Evolutionary conservation across 2,329 filamentous ascomycete genomes (phyloP).

Genomic region (Cladosporium oxysporum): DNA sequence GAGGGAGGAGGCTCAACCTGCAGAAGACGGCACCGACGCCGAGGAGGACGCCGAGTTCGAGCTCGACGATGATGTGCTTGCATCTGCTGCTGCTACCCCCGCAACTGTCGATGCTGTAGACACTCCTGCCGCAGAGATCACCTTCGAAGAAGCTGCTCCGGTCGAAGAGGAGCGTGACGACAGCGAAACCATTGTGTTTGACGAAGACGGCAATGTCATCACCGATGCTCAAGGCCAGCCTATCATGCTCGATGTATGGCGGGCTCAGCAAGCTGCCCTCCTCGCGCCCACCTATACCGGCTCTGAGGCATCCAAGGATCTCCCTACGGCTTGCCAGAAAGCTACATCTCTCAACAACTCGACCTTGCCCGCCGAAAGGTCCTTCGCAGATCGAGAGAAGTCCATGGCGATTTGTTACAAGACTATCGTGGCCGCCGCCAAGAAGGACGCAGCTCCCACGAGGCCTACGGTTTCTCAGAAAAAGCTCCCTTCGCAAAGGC

Average conservation of each 20-base stretch:
- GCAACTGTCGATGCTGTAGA: neutral
- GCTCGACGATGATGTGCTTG: neutral
- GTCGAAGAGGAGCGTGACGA: neutral
- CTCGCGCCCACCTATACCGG: neutral
- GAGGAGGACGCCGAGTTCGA: constrained; percentile 3
- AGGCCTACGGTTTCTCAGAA: neutral
- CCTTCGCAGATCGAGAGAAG: neutral
- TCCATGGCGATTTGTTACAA: neutral
- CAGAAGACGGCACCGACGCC: neutral
- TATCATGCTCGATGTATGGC: neutral
- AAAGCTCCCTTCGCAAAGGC: neutral
- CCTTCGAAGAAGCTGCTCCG: neutral
- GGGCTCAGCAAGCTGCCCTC: neutral
- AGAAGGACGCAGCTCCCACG: neutral
- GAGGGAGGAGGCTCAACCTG: neutral
- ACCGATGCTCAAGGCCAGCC: neutral
- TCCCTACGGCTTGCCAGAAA: neutral
- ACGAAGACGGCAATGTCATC: constrained; percentile 7
- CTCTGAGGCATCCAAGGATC: neutral
- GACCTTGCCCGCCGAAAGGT: neutral
- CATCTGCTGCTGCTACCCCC: neutral
- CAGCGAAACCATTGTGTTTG: neutral
- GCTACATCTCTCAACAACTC: neutral
- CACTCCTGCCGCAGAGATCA: neutral
- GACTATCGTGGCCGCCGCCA: neutral